Evolutionary conservation across 2,329 filamentous ascomycete species (phyloP).

Genomic region (Fusarium sambucinum): DNA sequence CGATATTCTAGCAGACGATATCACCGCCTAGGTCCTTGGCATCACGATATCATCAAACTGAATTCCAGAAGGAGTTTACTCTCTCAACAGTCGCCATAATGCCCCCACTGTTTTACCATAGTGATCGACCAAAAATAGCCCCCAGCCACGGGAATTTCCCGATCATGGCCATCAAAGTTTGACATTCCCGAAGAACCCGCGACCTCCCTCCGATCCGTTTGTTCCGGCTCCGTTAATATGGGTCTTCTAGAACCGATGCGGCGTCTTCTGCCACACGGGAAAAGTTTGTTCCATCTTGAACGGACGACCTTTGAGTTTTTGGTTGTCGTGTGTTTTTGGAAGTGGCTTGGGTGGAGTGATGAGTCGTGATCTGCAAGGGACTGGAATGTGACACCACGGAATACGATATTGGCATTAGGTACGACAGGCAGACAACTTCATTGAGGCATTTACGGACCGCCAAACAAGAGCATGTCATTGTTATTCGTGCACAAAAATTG

Average conservation of each 20-base stretch:
- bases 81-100: not conserved
- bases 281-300: not conserved
- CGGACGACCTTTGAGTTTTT: not conserved
- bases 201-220: not conserved
- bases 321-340: not conserved
- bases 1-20: not conserved
- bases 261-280: not conserved
- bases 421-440: fast-evolving
- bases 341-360: not conserved
- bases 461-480: fast-evolving
- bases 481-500: not conserved
- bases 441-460: not conserved
- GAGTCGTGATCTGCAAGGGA: not conserved
- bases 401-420: not conserved
- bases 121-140: not conserved
- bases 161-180: not conserved
- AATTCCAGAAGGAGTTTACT: not conserved
- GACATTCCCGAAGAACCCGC: not conserved
- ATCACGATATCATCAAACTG: not conserved
- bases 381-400: not conserved
- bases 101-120: not conserved
- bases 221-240: not conserved
- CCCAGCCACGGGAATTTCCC: not conserved
- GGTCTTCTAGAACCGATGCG: not conserved
- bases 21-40: not conserved